Evolutionary conservation across 2,329 filamentous ascomycete species (phyloP).

Genomic region (Talaromyces sp.): DNA sequence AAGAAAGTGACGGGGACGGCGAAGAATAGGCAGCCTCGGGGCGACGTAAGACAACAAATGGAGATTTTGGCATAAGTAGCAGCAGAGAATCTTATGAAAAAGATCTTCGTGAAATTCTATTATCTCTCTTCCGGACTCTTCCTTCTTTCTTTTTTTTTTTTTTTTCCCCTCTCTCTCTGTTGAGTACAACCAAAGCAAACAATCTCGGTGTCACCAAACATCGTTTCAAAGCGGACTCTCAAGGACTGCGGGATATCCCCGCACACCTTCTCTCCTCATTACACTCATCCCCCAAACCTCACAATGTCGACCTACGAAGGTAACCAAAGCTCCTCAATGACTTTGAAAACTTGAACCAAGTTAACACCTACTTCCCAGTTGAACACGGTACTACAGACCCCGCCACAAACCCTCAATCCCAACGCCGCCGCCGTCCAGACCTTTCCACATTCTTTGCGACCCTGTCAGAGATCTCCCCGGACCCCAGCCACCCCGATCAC

Average conservation of each 20-base stretch:
- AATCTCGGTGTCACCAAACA: constrained; percentile 13
- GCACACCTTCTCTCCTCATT: constrained; percentile 3
- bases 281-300: constrained; percentile 13
- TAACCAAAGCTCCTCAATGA: constrained; percentile 11
- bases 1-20: too few species aligned
- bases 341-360: not conserved
- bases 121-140: too few species aligned
- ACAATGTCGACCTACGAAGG: constrained; percentile 49
- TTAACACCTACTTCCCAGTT: constrained; percentile 31
- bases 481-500: constrained; percentile 51
- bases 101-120: too few species aligned
- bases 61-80: too few species aligned
- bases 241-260: constrained; percentile 14
- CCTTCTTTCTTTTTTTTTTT: not conserved
- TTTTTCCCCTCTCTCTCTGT: not conserved
- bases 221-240: not conserved
- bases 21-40: too few species aligned
- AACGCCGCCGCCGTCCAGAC: constrained; percentile 59
- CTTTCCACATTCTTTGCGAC: constrained; percentile 67
- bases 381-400: constrained; percentile 46
- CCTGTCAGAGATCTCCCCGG: constrained; percentile 59
- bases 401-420: constrained; percentile 17
- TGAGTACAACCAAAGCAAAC: not conserved
- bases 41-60: too few species aligned
- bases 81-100: too few species aligned